phyloP scores from a whole-genome alignment of 202 grass and related monocot species.

The Musa balbisiana region DNA sequence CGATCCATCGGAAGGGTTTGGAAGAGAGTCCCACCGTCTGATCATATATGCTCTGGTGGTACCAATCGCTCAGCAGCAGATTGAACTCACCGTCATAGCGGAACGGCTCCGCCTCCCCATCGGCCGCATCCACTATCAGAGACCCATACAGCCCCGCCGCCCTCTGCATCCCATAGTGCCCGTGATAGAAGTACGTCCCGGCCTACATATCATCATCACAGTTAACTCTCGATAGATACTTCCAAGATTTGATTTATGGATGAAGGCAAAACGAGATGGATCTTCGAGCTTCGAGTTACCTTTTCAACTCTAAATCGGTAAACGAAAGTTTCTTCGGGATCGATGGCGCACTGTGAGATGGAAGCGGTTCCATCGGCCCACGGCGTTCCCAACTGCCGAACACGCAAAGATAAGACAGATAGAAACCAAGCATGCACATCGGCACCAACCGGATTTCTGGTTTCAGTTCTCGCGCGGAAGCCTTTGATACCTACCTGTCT shows the following conservation, averaged over 20 bases:
- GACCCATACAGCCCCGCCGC: slow-evolving; percentile 75
- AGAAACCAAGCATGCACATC: not conserved
- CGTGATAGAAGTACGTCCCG: slow-evolving; percentile 83
- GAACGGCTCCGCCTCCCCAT: slow-evolving; percentile 54
- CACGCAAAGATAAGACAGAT: not conserved
- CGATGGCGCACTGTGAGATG: slow-evolving; percentile 82
- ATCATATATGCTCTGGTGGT: slow-evolving; percentile 61
- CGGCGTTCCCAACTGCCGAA: slow-evolving; percentile 42
- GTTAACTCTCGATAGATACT: not conserved
- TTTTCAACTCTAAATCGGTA: slow-evolving; percentile 71
- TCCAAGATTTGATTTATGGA: not conserved
- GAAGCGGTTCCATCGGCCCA: slow-evolving; percentile 76
- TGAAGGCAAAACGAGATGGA: not conserved
- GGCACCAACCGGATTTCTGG: slow-evolving; percentile 13
- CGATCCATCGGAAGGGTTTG: slow-evolving; percentile 64
- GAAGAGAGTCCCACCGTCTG: slow-evolving; percentile 73
- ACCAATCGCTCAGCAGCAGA: slow-evolving; percentile 78
- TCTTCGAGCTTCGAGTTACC: slow-evolving; percentile 8
- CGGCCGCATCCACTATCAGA: slow-evolving; percentile 54
- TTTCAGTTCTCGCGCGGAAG: not conserved
- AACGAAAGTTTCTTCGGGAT: slow-evolving; percentile 63
- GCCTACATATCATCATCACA: slow-evolving; percentile 23
- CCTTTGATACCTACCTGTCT: slow-evolving; percentile 48
- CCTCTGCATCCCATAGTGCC: slow-evolving; percentile 87
- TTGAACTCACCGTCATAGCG: slow-evolving; percentile 72